phyloP scores from a whole-genome alignment of 2,329 filamentous ascomycete species.

The Diaporthe sp. region DNA sequence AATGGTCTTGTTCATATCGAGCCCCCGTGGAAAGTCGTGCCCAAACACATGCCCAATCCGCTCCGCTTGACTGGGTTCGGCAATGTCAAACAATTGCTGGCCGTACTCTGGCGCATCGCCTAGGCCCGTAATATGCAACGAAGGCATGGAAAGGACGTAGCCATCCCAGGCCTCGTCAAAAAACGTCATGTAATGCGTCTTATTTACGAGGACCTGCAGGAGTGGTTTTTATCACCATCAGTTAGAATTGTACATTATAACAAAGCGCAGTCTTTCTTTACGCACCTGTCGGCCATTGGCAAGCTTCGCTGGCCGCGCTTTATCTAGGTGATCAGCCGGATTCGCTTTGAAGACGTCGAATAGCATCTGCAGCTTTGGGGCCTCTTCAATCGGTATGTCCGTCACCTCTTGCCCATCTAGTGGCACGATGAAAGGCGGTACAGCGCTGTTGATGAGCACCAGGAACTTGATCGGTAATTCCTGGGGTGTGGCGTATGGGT shows the following conservation, averaged over 20 bases:
- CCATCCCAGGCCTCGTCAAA: constrained; percentile 37
- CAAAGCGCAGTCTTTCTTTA: neutral
- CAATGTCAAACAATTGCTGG: constrained; percentile 33
- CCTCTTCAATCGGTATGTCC: constrained; percentile 35
- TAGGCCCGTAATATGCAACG: constrained; percentile 35
- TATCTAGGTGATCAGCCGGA: constrained; percentile 30
- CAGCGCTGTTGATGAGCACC: constrained; percentile 36
- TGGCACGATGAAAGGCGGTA: constrained; percentile 35
- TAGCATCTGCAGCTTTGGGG: constrained; percentile 26
- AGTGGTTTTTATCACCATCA: neutral
- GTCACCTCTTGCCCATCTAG: constrained; percentile 32
- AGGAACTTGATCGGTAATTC: constrained; percentile 38
- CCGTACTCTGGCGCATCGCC: constrained; percentile 36
- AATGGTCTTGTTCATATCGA: constrained; percentile 37
- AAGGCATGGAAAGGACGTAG: constrained; percentile 33
- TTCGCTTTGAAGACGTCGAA: constrained; percentile 39
- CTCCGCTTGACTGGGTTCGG: constrained; percentile 30
- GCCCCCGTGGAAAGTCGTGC: constrained; percentile 37
- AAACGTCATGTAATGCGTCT: constrained; percentile 36
- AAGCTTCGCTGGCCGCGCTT: constrained; percentile 32
- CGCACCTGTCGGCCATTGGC: constrained; percentile 35
- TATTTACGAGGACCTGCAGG: constrained; percentile 15
- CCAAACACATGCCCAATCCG: constrained; percentile 36
- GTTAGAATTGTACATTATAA: neutral
- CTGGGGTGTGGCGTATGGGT: constrained; percentile 37